Evolutionary conservation across 139 green algal genomes (phyloP).

Genomic region (Chlorella sp.): DNA sequence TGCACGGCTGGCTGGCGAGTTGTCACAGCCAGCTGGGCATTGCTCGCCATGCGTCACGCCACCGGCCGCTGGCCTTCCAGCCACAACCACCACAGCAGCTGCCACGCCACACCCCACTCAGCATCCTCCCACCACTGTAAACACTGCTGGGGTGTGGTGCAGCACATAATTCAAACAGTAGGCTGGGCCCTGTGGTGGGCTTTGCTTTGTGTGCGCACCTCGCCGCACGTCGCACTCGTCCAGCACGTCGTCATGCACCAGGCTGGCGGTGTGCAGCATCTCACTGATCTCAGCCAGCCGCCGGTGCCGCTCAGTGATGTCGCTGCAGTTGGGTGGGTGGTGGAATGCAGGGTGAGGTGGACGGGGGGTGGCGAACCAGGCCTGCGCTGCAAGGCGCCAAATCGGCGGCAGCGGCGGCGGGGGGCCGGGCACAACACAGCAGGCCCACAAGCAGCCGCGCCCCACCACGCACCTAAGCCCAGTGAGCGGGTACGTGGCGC

Average conservation of each 20-base stretch:
- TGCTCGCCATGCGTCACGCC: too few relatives aligned
- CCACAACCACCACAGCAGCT: neutral
- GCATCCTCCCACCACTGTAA: neutral
- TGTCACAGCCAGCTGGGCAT: neutral
- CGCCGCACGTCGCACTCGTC: constrained; percentile 92
- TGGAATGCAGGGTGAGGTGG: neutral
- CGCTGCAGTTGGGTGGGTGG: constrained; percentile 59
- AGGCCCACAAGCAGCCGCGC: neutral
- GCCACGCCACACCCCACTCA: neutral
- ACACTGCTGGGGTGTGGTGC: too few relatives aligned
- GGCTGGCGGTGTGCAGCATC: constrained; percentile 99
- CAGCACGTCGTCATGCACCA: constrained; percentile 99
- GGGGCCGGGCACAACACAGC: too few relatives aligned
- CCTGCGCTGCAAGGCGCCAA: too few relatives aligned
- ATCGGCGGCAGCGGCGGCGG: neutral
- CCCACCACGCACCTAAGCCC: constrained; percentile 59
- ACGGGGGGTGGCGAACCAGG: neutral
- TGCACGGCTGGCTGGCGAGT: neutral
- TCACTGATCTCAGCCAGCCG: constrained; percentile 97
- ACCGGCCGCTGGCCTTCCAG: neutral
- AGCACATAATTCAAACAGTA: too few relatives aligned
- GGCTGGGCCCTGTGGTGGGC: neutral
- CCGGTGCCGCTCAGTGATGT: constrained; percentile 90
- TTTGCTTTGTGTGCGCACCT: constrained; percentile 59
- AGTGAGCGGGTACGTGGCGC: constrained; percentile 76